phyloP scores from a whole-genome alignment of 2,329 filamentous ascomycete species.

The Myriosclerotinia scirpicola region DNA sequence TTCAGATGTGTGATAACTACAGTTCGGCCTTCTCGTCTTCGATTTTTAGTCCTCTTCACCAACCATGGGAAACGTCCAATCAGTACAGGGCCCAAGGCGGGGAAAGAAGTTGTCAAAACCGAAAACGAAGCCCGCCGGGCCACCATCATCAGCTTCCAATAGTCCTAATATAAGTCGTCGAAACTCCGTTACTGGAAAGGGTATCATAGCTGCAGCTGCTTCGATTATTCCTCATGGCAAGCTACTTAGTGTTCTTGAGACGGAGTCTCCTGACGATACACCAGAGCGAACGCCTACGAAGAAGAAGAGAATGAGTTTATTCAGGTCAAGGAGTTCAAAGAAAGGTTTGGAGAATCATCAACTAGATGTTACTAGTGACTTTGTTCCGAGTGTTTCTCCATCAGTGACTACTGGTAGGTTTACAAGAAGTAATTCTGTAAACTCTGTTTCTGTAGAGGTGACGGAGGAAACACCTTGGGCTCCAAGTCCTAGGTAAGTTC shows the following conservation, averaged over 20 bases:
- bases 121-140: conserved; percentile 34
- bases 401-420: conserved; percentile 3
- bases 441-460: conserved; percentile 5
- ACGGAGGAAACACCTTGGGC: conserved; percentile 11
- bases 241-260: conserved; percentile 11
- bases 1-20: conserved; percentile 15
- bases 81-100: conserved; percentile 29
- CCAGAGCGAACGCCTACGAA: conserved; percentile 17
- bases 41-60: conserved; percentile 14
- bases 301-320: conserved; percentile 26
- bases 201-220: conserved; percentile 1
- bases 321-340: conserved; percentile 16
- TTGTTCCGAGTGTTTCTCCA: background rate
- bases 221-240: conserved; percentile 12
- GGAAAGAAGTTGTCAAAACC: conserved; percentile 39
- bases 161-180: conserved; percentile 29
- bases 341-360: background rate
- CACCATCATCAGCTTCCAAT: conserved; percentile 28
- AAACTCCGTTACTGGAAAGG: conserved; percentile 31
- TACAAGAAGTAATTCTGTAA: conserved; percentile 20
- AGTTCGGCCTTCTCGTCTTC: conserved; percentile 18
- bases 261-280: background rate
- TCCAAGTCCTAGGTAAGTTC: conserved; percentile 13
- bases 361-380: background rate
- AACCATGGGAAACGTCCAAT: conserved; percentile 39